Conservation (phyloP, 306 rosid species). For the Lathyrus tuberosus region DNA sequence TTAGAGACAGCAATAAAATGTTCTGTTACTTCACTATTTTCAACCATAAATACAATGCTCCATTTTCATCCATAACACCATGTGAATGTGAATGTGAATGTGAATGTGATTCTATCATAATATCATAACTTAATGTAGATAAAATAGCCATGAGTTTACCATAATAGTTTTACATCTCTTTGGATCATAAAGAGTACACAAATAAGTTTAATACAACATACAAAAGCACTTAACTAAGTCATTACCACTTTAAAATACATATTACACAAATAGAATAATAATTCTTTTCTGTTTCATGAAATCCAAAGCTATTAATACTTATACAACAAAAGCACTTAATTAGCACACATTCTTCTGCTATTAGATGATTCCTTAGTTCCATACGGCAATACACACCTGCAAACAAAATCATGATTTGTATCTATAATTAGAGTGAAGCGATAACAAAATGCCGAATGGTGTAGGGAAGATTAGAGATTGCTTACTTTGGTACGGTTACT, state of each 20-base stretch:
- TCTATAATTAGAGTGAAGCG: neutral
- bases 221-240: slow-evolving; percentile 35
- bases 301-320: slow-evolving; percentile 28
- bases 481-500: slow-evolving; percentile 68
- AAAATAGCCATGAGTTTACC: slow-evolving; percentile 18
- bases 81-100: neutral
- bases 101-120: slow-evolving; percentile 2
- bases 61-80: neutral
- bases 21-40: slow-evolving; percentile 18
- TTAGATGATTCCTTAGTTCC: slow-evolving; percentile 40
- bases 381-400: slow-evolving; percentile 55
- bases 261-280: slow-evolving; percentile 44
- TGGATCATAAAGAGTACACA: slow-evolving; percentile 14
- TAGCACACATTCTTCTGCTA: slow-evolving; percentile 38
- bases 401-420: slow-evolving; percentile 6
- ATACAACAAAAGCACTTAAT: slow-evolving; percentile 36
- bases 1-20: slow-evolving; percentile 6
- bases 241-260: slow-evolving; percentile 36
- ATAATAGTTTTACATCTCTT: slow-evolving; percentile 21
- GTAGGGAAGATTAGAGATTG: slow-evolving; percentile 22
- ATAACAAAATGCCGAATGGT: neutral
- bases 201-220: slow-evolving; percentile 31
- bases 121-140: neutral
- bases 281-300: slow-evolving; percentile 7
- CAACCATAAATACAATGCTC: neutral